Evolutionary conservation across 805 yeast genomes (phyloP), one percentile per base, ranked within the genome.

Genomic region (Nakazawaea holstii): DNA sequence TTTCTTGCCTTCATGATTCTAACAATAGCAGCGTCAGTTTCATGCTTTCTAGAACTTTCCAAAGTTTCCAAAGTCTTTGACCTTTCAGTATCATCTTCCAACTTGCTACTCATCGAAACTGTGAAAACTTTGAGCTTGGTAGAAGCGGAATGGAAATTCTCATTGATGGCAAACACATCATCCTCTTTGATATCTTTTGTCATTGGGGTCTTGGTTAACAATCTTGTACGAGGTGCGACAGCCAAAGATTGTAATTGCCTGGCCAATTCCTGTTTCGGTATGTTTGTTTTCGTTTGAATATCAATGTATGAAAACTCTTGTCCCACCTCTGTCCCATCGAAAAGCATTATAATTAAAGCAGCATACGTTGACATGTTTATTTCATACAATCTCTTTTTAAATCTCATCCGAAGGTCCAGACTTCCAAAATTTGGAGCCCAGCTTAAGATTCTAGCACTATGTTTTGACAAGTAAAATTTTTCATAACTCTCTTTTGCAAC

Each of bases 351-450:
- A 26, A 94, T 80, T 0, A 87, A 66, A n/a, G 87, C 91, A 10
- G 95, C 84, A 54, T 82, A 80, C 0, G 95, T 74, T 0, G 97
- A 83, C 78, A 90, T 74, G 52, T 81, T 86, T 38, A 91, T 75
- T 49, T 87, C 91, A 58, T 92, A 91, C 1, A 84, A 76, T 41
- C 79, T 76, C 30, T 80, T 75, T 5, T 84, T 81, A 54, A 83
- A 86, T 32, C 81, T 73, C 55, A 85, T 82, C 44, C 85, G 72
- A 46, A 92, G 71, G 56, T 91, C 97, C 49, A 88, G 82, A 6
- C 87, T 79, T 6, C 97, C 96, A 58, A 87, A 77, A 53, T 82
- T 81, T 24, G 91, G 87, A 33, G 89, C 82, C 97, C 97, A 94
- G 8, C 67, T 68, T 41, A 86, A 60, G 41, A 68, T 70, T 53